Percentiles rank a stretch among this genome's conserved stretches.
These are phyloP conservation scores for Citeromyces siamensis DNA, from an alignment of 1,139 yeast genomes.

Conservation along the genomic window DNA sequence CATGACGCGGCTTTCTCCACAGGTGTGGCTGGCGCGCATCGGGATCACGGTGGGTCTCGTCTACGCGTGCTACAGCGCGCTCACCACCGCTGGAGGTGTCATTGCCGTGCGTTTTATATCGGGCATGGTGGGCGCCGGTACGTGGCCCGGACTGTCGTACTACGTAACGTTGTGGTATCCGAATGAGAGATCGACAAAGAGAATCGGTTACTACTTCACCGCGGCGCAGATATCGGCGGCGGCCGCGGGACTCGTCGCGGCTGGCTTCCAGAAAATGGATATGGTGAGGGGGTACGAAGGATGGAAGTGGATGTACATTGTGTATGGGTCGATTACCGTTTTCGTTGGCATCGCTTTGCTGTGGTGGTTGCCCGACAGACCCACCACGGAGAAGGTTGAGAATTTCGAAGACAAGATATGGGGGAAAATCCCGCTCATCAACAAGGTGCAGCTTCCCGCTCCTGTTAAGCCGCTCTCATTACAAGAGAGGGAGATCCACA, in stretches of 20 bases:
- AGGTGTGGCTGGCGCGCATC: constrained; percentile 75
- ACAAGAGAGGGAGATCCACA: constrained; percentile 44
- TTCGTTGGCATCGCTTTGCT: constrained; percentile 49
- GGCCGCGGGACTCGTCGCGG: constrained; percentile 74
- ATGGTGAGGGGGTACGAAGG: constrained; percentile 60
- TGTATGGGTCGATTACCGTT: constrained; percentile 66
- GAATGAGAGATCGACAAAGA: constrained; percentile 56
- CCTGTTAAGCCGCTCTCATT: constrained; percentile 40
- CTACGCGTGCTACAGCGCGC: constrained; percentile 58
- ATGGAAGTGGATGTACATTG: constrained; percentile 81
- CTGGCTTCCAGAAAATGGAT: constrained; percentile 81
- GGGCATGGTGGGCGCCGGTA: constrained; percentile 80
- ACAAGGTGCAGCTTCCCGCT: constrained; percentile 8
- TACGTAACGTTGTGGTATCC: constrained; percentile 84
- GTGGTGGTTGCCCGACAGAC: constrained; percentile 86
- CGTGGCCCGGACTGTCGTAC: constrained; percentile 91
- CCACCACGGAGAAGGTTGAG: constrained; percentile 12
- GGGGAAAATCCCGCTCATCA: constrained; percentile 9
- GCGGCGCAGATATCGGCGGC: constrained; percentile 88
- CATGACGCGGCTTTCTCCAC: constrained; percentile 80
- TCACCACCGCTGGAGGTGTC: constrained; percentile 41
- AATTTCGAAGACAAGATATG: constrained; percentile 10
- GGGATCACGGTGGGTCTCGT: constrained; percentile 69
- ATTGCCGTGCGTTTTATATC: constrained; percentile 64
- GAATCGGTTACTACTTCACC: constrained; percentile 83